These are phyloP conservation scores for Periconia sp. DNA, from an alignment of 2,329 filamentous ascomycete genomes.

Conservation along the genomic window DNA sequence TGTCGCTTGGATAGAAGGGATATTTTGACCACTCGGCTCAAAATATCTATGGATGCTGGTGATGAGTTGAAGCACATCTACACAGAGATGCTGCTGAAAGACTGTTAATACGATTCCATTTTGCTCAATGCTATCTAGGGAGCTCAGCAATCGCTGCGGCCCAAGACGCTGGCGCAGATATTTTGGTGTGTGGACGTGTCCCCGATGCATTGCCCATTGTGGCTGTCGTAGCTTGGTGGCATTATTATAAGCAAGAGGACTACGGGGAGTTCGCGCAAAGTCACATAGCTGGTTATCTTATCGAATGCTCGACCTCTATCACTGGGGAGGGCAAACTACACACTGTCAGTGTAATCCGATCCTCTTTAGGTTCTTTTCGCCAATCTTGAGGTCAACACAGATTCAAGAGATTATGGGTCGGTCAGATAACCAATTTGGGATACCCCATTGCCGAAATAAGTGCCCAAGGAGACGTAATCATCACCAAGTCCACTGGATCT, in stretches of 20 bases:
- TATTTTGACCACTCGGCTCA: too few relatives aligned
- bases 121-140: slow-evolving; percentile 30
- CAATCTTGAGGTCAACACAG: slow-evolving; percentile 1
- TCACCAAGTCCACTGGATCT: slow-evolving; percentile 31
- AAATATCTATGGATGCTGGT: slow-evolving; percentile 19
- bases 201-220: slow-evolving; percentile 45
- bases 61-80: slow-evolving; percentile 44
- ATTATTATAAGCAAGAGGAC: slow-evolving; percentile 51
- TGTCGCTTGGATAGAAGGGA: slow-evolving; percentile 44
- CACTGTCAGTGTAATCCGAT: too few relatives aligned
- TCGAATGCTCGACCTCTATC: slow-evolving; percentile 22
- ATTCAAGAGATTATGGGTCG: slow-evolving; percentile 11
- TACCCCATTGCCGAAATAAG: slow-evolving; percentile 19
- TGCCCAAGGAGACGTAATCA: slow-evolving; percentile 7
- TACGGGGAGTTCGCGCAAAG: slow-evolving; percentile 47
- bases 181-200: slow-evolving; percentile 25
- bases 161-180: slow-evolving; percentile 19
- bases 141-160: slow-evolving; percentile 21
- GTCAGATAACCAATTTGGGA: slow-evolving; percentile 25
- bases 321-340: slow-evolving; percentile 37
- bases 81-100: slow-evolving; percentile 1
- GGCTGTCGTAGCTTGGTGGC: slow-evolving; percentile 57
- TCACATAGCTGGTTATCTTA: slow-evolving; percentile 7
- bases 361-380: slow-evolving; percentile 6
- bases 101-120: slow-evolving; percentile 26